These are phyloP conservation scores for Trichosporon inkin DNA, from an alignment of 1,284 basidiomycete genomes.

Conservation along the genomic window DNA sequence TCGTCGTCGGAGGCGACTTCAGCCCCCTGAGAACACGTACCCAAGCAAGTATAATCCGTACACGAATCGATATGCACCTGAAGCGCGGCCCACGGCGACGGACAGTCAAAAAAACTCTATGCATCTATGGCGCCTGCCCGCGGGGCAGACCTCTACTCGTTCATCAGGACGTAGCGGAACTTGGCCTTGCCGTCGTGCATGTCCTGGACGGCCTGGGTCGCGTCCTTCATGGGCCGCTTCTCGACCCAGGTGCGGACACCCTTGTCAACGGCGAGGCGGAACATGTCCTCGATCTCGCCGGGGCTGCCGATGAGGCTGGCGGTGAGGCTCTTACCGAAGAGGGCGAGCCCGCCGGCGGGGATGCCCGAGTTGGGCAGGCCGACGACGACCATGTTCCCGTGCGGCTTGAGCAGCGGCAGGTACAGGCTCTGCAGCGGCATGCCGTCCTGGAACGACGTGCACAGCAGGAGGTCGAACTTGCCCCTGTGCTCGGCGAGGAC, in stretches of 20 bases:
- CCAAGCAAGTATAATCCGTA: no score
- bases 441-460: constrained; percentile 45
- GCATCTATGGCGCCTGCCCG: no score
- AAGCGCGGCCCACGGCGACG: no score
- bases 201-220: constrained; percentile 52
- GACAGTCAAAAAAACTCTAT: no score
- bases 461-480: constrained; percentile 52
- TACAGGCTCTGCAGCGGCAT: constrained; percentile 29
- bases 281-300: constrained; percentile 47
- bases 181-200: constrained; percentile 52
- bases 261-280: constrained; percentile 45
- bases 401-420: constrained; percentile 48
- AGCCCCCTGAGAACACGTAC: no score
- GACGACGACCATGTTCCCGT: constrained; percentile 49
- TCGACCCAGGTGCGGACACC: constrained; percentile 49
- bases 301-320: constrained; percentile 51
- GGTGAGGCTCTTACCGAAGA: constrained; percentile 27
- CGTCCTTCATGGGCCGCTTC: constrained; percentile 52
- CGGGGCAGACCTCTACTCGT: constrained; percentile 27
- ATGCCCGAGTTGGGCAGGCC: constrained; percentile 43
- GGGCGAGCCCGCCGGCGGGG: constrained; percentile 14
- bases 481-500: constrained; percentile 49
- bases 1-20: no score
- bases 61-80: no score
- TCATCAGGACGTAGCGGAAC: constrained; percentile 53